Evolutionary conservation across 2,329 filamentous ascomycete species (phyloP).

Genomic region (Aspergillus udagawae): DNA sequence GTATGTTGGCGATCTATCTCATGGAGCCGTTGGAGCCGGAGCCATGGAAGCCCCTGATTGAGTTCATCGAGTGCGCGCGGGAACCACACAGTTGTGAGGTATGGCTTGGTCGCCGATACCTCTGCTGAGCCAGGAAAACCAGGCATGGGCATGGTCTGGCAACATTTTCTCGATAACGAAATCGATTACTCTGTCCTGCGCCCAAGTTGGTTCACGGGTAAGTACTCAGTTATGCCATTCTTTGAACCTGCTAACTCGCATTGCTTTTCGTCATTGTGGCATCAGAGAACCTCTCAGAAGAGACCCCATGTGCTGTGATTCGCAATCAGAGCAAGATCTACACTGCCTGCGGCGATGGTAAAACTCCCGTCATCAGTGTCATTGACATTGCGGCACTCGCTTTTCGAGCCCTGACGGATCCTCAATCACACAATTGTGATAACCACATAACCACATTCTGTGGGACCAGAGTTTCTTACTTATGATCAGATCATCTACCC

Average conservation of each 20-base stretch:
- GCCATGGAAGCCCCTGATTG: not conserved
- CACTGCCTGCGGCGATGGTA: conserved; percentile 43
- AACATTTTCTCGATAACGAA: conserved; percentile 37
- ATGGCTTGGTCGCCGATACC: conserved; percentile 44
- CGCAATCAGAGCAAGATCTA: conserved; percentile 40
- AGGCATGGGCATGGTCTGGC: conserved; percentile 35
- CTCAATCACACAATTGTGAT: conserved; percentile 41
- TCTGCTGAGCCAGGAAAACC: conserved; percentile 33
- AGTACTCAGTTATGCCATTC: not conserved
- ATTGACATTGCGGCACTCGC: conserved; percentile 48
- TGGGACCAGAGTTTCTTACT: conserved; percentile 30
- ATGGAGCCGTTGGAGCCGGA: conserved; percentile 17
- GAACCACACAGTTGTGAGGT: conserved; percentile 36
- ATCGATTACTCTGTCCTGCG: conserved; percentile 44
- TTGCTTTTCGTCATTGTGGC: not conserved
- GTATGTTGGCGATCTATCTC: conserved; percentile 40
- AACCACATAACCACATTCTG: conserved; percentile 28
- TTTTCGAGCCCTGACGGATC: conserved; percentile 37
- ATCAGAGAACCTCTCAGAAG: conserved; percentile 45
- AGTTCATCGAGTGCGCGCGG: conserved; percentile 43
- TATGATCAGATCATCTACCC: conserved; percentile 30
- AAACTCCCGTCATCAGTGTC: conserved; percentile 46
- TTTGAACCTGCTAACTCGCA: not conserved
- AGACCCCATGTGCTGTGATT: conserved; percentile 30
- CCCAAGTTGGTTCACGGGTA: conserved; percentile 49